Evolutionary conservation across 352 stramenopile species (phyloP).

Genomic region (Phytophthora sansomeana): DNA sequence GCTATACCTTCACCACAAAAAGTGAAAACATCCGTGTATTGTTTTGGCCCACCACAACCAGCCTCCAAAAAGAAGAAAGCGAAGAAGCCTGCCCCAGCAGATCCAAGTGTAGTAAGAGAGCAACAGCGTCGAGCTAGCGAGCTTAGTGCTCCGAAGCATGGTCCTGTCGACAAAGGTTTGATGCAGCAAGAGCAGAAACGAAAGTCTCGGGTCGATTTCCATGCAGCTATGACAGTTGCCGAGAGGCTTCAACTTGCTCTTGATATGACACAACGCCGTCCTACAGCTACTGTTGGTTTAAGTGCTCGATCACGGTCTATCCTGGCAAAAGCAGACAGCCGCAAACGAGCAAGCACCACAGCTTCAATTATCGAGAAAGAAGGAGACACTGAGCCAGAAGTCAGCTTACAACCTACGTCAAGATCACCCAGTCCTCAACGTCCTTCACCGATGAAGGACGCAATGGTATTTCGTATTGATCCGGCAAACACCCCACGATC

Average conservation of each 20-base stretch:
- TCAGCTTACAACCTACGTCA: neutral
- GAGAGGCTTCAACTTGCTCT: slow-evolving; percentile 64
- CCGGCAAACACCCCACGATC: slow-evolving; percentile 30
- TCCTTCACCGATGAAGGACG: slow-evolving; percentile 38
- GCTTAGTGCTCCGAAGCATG: slow-evolving; percentile 71
- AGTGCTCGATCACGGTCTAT: slow-evolving; percentile 37
- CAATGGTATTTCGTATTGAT: slow-evolving; percentile 59
- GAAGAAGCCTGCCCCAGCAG: slow-evolving; percentile 41
- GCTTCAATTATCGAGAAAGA: slow-evolving; percentile 4
- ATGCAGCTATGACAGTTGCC: slow-evolving; percentile 72
- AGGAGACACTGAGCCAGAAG: slow-evolving; percentile 8
- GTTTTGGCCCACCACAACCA: slow-evolving; percentile 55
- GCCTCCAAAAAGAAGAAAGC: slow-evolving; percentile 42
- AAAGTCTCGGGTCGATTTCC: slow-evolving; percentile 68
- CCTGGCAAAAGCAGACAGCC: slow-evolving; percentile 24
- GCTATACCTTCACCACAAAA: slow-evolving; percentile 61
- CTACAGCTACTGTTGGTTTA: slow-evolving; percentile 18
- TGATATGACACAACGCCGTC: slow-evolving; percentile 53
- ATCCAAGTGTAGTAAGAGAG: slow-evolving; percentile 50
- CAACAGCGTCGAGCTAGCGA: slow-evolving; percentile 66
- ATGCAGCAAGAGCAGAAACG: slow-evolving; percentile 66
- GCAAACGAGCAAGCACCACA: slow-evolving; percentile 24
- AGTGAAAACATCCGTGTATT: slow-evolving; percentile 57
- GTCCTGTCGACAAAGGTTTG: slow-evolving; percentile 64
- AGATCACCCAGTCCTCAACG: slow-evolving; percentile 24